Evolutionary conservation across 2,329 filamentous ascomycete genomes (phyloP).

Genomic region (Paraphoma sp.): DNA sequence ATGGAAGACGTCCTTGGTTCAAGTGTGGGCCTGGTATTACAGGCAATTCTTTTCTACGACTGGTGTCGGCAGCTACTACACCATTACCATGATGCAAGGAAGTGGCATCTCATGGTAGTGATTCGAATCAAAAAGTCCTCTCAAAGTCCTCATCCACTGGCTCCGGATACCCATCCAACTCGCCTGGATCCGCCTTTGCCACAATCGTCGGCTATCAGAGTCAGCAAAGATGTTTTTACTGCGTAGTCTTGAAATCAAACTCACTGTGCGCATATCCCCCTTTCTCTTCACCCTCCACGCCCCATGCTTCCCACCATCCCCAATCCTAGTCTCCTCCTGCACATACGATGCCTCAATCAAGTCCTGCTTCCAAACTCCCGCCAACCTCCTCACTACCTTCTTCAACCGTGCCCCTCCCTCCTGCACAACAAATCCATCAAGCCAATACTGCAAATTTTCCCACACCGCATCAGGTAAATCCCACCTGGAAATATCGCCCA

Average conservation of each 20-base stretch:
- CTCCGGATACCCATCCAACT: slow-evolving; percentile 7
- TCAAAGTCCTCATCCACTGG: neutral
- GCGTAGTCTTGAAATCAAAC: neutral
- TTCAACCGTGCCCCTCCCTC: slow-evolving; percentile 10
- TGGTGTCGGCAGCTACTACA: no score
- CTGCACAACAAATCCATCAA: slow-evolving; percentile 24
- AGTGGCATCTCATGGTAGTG: no score
- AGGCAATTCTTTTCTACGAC: no score
- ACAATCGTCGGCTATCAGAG: slow-evolving; percentile 7
- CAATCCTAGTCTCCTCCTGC: slow-evolving; percentile 27
- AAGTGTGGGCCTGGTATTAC: no score
- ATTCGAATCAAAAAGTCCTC: neutral
- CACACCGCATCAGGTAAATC: slow-evolving; percentile 34
- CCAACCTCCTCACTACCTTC: slow-evolving; percentile 26
- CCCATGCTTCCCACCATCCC: slow-evolving; percentile 10
- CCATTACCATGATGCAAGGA: no score
- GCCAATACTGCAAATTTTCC: slow-evolving; percentile 34
- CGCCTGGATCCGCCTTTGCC: slow-evolving; percentile 8
- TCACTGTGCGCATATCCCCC: slow-evolving; percentile 24
- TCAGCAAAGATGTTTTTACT: neutral
- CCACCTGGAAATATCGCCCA: slow-evolving; percentile 28
- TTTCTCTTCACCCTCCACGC: slow-evolving; percentile 9
- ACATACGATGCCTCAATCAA: slow-evolving; percentile 22
- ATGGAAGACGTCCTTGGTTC: no score
- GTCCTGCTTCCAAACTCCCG: slow-evolving; percentile 11